Evolutionary conservation across 441 rosid species (phyloP), one percentile per base, ranked within the genome.

Genomic region (Euphorbia schlechtendalii): DNA sequence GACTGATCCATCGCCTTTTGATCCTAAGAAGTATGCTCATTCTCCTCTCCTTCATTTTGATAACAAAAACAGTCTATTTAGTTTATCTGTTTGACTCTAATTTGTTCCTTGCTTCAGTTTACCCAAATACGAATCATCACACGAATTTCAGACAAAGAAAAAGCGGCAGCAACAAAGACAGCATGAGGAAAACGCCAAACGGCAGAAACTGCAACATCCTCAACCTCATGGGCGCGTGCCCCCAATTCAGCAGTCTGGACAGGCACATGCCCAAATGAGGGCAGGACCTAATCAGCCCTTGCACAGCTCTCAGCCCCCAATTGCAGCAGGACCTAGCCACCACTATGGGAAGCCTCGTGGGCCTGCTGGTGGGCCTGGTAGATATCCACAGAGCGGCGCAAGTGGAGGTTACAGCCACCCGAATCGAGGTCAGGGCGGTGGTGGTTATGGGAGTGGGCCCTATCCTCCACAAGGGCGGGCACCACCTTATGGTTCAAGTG

Each of bases 61-160:
- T 27, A 27, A n/a, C n/a, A n/a, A n/a, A n/a, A n/a, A n/a, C n/a
- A n/a, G n/a, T 27, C 1, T 27, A 1, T 27, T 1, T 27, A 27
- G 1, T 38, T 38, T 32, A 30, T 65, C 30, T 41, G 8, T 9
- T 15, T 56, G 61, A 58, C 25, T 64, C n/a, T n/a, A n/a, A 21
- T 11, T 41, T n/a, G n/a, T 28, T 63, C 20, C 57, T 1, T 77
- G 63, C 28, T 71, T 78, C 82, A 92, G 98, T 75, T 76, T 94
- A 70, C 99, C 99, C 3, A 87, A 84, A 72, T 94, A 94, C 56
- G 97, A 94, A 71, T 86, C 97, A 56, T 94, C 97, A 5, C 99
- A 94, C 27, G 99, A 94, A 83, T 94, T 86, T 79, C 97, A 90
- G 77, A 90, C 99, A 38, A 94, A 89, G 92, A 94, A 90, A 74